A percentile compares a stretch with the other conserved stretches of the same genome.
phyloP scores from a whole-genome alignment of 1,139 yeast species.

The Kluyveromyces marxianus region DNA sequence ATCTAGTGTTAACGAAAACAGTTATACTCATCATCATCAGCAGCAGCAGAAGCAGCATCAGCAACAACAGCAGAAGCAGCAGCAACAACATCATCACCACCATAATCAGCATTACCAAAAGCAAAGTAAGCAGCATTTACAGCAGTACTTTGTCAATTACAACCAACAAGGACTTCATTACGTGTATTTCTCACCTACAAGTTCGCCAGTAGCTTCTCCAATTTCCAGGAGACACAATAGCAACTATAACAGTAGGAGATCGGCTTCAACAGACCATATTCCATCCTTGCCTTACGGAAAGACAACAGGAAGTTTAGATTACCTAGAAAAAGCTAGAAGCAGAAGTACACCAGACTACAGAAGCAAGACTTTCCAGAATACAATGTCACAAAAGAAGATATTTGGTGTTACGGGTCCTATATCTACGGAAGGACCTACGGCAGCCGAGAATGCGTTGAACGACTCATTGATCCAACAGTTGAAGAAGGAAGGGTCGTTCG shows the following conservation, averaged over 20 bases:
- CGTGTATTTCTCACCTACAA: neutral
- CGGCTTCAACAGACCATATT: neutral
- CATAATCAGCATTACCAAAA: neutral
- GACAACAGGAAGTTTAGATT: neutral
- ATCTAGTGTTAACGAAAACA: too few species aligned
- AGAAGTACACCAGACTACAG: constrained; percentile 4
- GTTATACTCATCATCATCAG: neutral
- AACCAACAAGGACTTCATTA: neutral
- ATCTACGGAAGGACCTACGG: constrained; percentile 74
- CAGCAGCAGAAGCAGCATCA: neutral
- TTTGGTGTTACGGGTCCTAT: constrained; percentile 92
- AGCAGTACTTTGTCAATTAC: neutral
- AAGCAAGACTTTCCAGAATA: neutral
- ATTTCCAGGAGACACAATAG: neutral
- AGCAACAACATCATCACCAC: neutral
- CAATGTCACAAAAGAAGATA: constrained; percentile 29
- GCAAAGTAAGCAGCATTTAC: neutral
- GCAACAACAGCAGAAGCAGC: neutral
- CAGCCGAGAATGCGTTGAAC: constrained; percentile 67
- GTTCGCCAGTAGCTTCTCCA: neutral
- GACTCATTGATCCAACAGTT: constrained; percentile 72
- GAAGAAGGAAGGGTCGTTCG: constrained; percentile 82
- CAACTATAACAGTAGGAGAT: neutral
- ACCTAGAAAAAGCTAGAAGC: neutral
- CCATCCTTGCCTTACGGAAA: neutral